Conservation (phyloP, 192 early-diverging fungal species). For the Coemansia sp. region DNA sequence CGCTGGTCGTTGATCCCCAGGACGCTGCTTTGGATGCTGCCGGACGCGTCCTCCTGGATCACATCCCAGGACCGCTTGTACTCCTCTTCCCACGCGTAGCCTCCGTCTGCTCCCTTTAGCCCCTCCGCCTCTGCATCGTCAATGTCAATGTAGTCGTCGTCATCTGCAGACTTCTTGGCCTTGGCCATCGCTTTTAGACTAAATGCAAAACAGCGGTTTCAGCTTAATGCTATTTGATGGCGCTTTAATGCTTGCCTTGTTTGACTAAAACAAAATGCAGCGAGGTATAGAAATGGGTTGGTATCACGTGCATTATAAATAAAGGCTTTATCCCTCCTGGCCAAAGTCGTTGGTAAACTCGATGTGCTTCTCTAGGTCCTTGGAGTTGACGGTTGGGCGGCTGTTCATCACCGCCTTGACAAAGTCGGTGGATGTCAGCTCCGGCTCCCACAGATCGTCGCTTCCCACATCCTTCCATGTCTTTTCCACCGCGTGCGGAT, state of each 20-base stretch:
- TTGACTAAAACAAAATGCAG: neutral
- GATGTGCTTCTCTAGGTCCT: slow-evolving; percentile 78
- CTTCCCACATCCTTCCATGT: slow-evolving; percentile 80
- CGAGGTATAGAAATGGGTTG: neutral
- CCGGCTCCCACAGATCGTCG: slow-evolving; percentile 90
- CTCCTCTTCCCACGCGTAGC: slow-evolving; percentile 93
- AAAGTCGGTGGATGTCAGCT: slow-evolving; percentile 84
- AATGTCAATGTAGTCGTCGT: slow-evolving; percentile 50
- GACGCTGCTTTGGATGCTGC: slow-evolving; percentile 74
- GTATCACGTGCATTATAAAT: slow-evolving; percentile 7
- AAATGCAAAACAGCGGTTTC: too few species aligned
- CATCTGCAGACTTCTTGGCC: slow-evolving; percentile 18
- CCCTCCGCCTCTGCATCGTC: slow-evolving; percentile 46
- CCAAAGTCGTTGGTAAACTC: slow-evolving; percentile 89
- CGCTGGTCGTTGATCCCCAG: slow-evolving; percentile 66
- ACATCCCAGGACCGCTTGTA: slow-evolving; percentile 97
- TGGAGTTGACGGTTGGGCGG: slow-evolving; percentile 79
- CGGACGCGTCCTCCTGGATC: slow-evolving; percentile 82
- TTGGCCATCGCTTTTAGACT: slow-evolving; percentile 11
- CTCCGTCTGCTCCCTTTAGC: slow-evolving; percentile 52
- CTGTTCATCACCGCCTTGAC: slow-evolving; percentile 72
- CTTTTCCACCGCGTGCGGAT: slow-evolving; percentile 79
- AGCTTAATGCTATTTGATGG: neutral
- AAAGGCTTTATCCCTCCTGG: slow-evolving; percentile 51
- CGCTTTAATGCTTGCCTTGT: neutral